Percentiles rank a stretch among this genome's conserved stretches.
Evolutionary conservation across 2,329 filamentous ascomycete genomes (phyloP).

Genomic region (Periconia sp.): DNA sequence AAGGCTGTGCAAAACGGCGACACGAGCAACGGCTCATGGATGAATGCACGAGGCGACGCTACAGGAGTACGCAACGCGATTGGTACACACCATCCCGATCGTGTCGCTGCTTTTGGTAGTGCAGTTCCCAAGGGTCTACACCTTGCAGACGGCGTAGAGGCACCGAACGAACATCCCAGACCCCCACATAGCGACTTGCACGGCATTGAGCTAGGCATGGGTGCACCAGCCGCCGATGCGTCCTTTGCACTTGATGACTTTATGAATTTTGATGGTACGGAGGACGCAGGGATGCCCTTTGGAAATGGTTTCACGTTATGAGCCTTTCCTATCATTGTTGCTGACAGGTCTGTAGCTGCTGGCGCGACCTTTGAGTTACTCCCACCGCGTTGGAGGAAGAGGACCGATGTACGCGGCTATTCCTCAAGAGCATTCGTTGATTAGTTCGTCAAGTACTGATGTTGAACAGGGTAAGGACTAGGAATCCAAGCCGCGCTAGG

Average conservation of each 20-base stretch:
- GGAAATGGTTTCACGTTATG: conserved; percentile 5
- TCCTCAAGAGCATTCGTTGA: no score
- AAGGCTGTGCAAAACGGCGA: conserved; percentile 46
- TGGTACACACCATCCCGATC: conserved; percentile 37
- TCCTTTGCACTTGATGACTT: conserved; percentile 40
- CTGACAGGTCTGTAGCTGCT: no score
- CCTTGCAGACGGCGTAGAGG: conserved; percentile 49
- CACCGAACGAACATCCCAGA: conserved; percentile 27
- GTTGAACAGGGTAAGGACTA: no score
- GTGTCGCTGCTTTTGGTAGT: conserved; percentile 51
- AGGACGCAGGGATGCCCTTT: conserved; percentile 15
- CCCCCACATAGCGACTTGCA: conserved; percentile 8
- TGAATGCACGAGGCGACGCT: conserved; percentile 55
- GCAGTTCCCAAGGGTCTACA: conserved; percentile 46
- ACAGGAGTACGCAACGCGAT: conserved; percentile 27
- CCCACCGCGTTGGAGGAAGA: no score
- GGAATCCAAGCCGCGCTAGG: no score
- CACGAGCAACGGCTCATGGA: conserved; percentile 52
- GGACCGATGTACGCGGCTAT: no score
- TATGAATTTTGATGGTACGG: conserved; percentile 45
- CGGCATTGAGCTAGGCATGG: conserved; percentile 8
- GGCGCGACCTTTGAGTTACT: no score
- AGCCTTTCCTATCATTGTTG: neutral
- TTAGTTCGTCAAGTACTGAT: no score
- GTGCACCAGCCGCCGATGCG: conserved; percentile 1